Evolutionary conservation across 2,329 filamentous ascomycete species (phyloP), one percentile per base, ranked within the genome.

Genomic region (Hypocreales sp.): DNA sequence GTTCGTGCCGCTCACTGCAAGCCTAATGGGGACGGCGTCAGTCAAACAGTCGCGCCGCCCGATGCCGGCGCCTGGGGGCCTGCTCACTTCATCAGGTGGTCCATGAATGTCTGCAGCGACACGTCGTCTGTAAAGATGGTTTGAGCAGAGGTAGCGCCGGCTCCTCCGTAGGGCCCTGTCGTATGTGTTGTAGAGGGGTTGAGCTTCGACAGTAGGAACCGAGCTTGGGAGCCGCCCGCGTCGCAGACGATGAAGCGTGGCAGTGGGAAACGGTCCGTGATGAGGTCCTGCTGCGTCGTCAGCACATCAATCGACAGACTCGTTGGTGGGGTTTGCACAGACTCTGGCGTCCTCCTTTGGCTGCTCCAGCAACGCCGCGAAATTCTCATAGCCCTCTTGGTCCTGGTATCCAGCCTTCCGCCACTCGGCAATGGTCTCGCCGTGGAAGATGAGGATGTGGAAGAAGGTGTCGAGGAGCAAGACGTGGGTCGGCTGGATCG

Each of bases 91-190:
- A 98, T 98, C 50, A 98, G 62, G 58, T 95, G 86, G 46, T 98
- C 90, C 90, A 98, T 98, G 50, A 98, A 98, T 2, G 87, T 95
- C 56, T 95, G 87, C 48, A 98, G 61, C 29, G 84, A 94, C 29
- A 98, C 90, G 53, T 98, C 90, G 46, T 98, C 90, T 1, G 90
- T 98, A 59, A 98, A 98, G 44, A 98, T 98, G 5, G 90, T 98
- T 56, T 98, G 90, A 7, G 87, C 86, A 25, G 79, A 86, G 46
- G 87, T 81, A 3, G 70, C 67, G 17, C 79, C 74, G 26, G 87
- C 80, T 35, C 84, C 86, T 30, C 90, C 90, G 46, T 93, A 95
- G 9, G 81, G 79, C 28, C 83, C 82, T 1, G 79, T 86, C 1
- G 90, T 94, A 52, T 98, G 90, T 10, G 90, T 98, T 4, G 90